Conservation (phyloP, 176 grass and related monocot species). For the Luzula sylvatica region DNA sequence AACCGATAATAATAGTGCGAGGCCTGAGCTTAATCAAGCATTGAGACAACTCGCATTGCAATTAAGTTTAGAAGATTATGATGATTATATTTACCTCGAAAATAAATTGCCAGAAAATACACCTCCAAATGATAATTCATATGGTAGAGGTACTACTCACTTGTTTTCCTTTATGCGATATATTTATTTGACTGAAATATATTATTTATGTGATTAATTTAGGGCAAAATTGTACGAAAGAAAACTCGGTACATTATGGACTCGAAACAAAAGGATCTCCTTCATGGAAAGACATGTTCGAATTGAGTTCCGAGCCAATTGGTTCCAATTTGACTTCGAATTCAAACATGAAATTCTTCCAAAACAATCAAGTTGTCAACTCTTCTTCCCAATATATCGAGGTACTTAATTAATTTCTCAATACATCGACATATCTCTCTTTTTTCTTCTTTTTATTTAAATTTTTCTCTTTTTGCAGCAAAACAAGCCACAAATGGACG, state of each 20-base stretch:
- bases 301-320: constrained; percentile 33
- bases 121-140: constrained; percentile 10
- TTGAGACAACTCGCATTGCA: constrained; percentile 62
- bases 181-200: too few relatives aligned
- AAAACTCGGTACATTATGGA: constrained; percentile 34
- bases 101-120: constrained; percentile 15
- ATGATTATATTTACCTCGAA: constrained; percentile 65
- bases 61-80: constrained; percentile 79
- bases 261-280: constrained; percentile 30
- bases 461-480: constrained; percentile 11
- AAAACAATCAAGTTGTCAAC: constrained; percentile 4
- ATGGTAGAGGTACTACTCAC: neutral
- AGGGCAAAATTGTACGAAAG: constrained; percentile 37
- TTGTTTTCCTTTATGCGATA: too few relatives aligned
- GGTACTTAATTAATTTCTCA: neutral
- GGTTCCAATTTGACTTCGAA: constrained; percentile 4
- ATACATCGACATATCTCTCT: neutral
- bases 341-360: constrained; percentile 13
- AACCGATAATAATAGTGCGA: constrained; percentile 21
- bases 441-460: constrained; percentile 1
- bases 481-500: constrained; percentile 25
- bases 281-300: constrained; percentile 88
- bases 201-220: constrained; percentile 6
- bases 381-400: constrained; percentile 15
- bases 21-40: constrained; percentile 54